Conservation (phyloP, 202 grass and related monocot species). For the Digitaria exilis region DNA sequence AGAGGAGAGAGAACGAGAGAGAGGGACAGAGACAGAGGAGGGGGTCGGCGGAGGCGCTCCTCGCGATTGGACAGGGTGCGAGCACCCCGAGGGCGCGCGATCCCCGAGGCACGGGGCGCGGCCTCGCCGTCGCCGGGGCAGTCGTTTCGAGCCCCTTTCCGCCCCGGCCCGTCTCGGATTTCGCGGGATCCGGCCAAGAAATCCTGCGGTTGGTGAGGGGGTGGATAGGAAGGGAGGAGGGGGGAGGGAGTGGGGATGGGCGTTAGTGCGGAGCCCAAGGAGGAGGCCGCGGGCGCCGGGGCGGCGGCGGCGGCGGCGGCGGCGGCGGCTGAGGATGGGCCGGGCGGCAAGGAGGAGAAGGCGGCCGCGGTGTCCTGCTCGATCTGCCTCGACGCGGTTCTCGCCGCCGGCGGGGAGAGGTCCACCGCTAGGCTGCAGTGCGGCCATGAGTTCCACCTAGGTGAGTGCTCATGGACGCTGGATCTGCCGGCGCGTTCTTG, state of each 20-base stretch:
- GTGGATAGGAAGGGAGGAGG: not conserved
- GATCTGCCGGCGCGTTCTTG: constrained; percentile 2
- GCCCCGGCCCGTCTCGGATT: constrained; percentile 15
- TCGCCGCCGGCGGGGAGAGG: constrained; percentile 53
- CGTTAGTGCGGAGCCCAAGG: constrained; percentile 42
- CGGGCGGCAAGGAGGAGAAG: constrained; percentile 39
- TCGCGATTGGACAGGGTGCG: constrained; percentile 46
- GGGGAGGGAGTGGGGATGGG: constrained; percentile 41
- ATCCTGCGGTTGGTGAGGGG: constrained; percentile 41
- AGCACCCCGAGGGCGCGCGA: constrained; percentile 39
- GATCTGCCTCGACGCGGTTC: constrained; percentile 84
- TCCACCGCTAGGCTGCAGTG: constrained; percentile 87
- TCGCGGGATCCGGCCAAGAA: constrained; percentile 43
- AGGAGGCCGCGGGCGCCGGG: not conserved
- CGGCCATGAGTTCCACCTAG: constrained; percentile 93
- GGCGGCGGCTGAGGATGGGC: constrained; percentile 42
- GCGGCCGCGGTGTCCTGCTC: constrained; percentile 63
- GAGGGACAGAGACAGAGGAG: not conserved
- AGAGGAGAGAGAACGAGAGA: constrained; percentile 24
- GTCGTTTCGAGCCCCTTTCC: constrained; percentile 23
- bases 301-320: too few species aligned
- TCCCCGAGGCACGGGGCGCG: constrained; percentile 25
- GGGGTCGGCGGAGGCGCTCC: constrained; percentile 12
- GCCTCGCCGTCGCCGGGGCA: constrained; percentile 24
- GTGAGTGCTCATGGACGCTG: constrained; percentile 25